phyloP scores from a whole-genome alignment of 2,329 filamentous ascomycete genomes.

The Botryotinia convoluta region DNA sequence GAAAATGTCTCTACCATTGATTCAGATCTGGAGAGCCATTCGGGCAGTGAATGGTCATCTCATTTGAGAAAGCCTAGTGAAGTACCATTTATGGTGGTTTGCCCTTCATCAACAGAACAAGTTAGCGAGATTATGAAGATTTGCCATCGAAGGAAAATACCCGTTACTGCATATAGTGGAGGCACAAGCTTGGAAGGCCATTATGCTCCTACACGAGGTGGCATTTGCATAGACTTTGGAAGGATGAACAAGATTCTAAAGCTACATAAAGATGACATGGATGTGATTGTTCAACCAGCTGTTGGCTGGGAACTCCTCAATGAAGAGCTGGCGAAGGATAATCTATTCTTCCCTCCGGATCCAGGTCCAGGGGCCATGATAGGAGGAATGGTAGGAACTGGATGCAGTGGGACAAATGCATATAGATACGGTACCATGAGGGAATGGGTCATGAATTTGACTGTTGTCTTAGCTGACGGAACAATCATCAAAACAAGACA shows the following conservation, averaged over 20 bases:
- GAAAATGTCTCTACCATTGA: conserved; percentile 62
- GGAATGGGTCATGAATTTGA: conserved; percentile 85
- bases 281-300: conserved; percentile 75
- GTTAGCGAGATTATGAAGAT: conserved; percentile 86
- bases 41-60: conserved; percentile 62
- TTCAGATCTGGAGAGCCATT: conserved; percentile 54
- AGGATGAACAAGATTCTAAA: conserved; percentile 79
- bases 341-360: conserved; percentile 89
- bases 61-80: conserved; percentile 50
- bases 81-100: conserved; percentile 68
- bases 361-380: conserved; percentile 91
- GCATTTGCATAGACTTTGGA: conserved; percentile 81
- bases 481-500: conserved; percentile 88
- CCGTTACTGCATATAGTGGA: conserved; percentile 82
- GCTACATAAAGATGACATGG: conserved; percentile 74
- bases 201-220: conserved; percentile 77
- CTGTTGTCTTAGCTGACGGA: conserved; percentile 85
- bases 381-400: conserved; percentile 80
- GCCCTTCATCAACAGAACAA: conserved; percentile 74
- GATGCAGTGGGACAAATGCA: conserved; percentile 76
- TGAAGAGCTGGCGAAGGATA: conserved; percentile 67
- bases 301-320: conserved; percentile 87
- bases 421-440: conserved; percentile 94
- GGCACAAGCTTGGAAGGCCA: conserved; percentile 90
- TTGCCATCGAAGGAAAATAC: conserved; percentile 76